Percentiles rank a stretch among this genome's conserved stretches.
These are phyloP conservation scores for Aphanomyces euteiches DNA, from an alignment of 352 stramenopile genomes.

Conservation along the genomic window DNA sequence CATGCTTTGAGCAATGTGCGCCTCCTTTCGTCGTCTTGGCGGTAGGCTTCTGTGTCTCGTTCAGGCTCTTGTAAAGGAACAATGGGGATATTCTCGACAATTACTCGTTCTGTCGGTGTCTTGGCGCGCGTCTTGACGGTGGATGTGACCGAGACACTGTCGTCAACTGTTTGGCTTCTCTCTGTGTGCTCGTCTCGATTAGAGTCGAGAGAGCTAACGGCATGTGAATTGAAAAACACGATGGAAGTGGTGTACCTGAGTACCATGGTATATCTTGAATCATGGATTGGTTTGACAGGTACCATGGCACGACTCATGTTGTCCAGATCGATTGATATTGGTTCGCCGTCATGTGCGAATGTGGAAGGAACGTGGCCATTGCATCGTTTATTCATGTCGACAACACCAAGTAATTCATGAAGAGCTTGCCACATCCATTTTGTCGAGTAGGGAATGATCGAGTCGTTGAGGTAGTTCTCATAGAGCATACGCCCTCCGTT, in stretches of 20 bases:
- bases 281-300: neutral
- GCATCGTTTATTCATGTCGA: neutral
- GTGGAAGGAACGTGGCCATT: slow-evolving; percentile 4
- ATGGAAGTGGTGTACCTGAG: neutral
- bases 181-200: neutral
- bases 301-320: slow-evolving; percentile 3
- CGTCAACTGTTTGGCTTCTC: neutral
- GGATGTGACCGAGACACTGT: neutral
- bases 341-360: neutral
- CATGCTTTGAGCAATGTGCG: neutral
- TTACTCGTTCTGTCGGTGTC: neutral
- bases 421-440: neutral
- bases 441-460: slow-evolving; percentile 12
- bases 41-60: neutral
- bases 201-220: neutral
- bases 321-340: neutral
- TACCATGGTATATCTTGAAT: neutral
- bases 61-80: neutral
- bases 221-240: neutral
- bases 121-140: neutral
- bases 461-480: slow-evolving; percentile 28
- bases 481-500: slow-evolving; percentile 6
- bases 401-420: slow-evolving; percentile 4
- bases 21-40: neutral
- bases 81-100: neutral